phyloP scores from a whole-genome alignment of 352 stramenopile species.

The Thalassiosira delicatula region DNA sequence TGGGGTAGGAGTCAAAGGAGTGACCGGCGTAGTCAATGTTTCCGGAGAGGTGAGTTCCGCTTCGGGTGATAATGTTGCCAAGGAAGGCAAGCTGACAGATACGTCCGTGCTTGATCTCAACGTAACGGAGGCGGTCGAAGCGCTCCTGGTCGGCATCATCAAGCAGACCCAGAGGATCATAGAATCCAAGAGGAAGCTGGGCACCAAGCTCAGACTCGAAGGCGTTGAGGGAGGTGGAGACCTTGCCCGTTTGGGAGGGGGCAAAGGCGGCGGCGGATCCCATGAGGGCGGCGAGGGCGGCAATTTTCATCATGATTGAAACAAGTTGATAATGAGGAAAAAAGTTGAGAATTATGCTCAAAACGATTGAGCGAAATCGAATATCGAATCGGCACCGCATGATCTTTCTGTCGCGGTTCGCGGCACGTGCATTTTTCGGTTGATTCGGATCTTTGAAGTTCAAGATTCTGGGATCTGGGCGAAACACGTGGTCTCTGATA shows the following conservation, averaged over 20 bases:
- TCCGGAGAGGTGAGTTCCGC: not conserved
- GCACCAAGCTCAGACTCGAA: not conserved
- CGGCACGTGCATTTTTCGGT: too few species aligned
- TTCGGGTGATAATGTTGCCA: conserved; percentile 18
- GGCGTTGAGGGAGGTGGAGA: not conserved
- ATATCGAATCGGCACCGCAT: too few species aligned
- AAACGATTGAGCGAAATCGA: too few species aligned
- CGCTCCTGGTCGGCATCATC: conserved; percentile 1
- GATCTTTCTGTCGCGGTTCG: too few species aligned
- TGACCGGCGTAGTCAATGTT: not conserved
- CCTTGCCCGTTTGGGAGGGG: conserved; percentile 10
- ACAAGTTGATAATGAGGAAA: too few species aligned
- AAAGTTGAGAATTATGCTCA: too few species aligned
- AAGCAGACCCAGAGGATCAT: not conserved
- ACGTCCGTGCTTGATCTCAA: conserved; percentile 85
- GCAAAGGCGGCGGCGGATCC: conserved; percentile 46
- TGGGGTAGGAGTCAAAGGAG: not conserved
- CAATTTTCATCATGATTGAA: conserved; percentile 54
- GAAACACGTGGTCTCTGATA: too few species aligned
- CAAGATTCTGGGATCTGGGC: too few species aligned
- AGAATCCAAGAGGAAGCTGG: not conserved
- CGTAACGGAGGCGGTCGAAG: conserved; percentile 60
- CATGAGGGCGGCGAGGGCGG: conserved; percentile 34
- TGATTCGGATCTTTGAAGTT: too few species aligned
- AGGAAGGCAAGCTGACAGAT: conserved; percentile 79